Evolutionary conservation across 768 basidiomycete genomes (phyloP), one percentile per base, ranked within the genome.

Genomic region (Pleurotus ostreatus): DNA sequence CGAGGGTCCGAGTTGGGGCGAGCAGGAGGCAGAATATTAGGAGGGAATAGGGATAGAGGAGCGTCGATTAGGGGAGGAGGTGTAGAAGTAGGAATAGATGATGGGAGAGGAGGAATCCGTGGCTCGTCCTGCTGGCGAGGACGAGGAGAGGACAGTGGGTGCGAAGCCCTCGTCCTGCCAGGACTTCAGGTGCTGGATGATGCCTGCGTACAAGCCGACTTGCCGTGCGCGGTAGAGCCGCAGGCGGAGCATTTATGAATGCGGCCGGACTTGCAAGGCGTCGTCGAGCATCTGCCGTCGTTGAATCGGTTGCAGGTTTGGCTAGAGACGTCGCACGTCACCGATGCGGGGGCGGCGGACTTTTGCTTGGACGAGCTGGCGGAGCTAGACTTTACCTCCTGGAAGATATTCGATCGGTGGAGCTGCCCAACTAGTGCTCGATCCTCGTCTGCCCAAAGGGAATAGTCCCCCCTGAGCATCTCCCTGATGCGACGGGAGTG

Each of bases 1-100:
- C 59, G 59, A 9, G 61, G 61, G 43, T 62, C 48, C 4, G 61
- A 46, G 41, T 62, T 62, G 0, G 61, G 61, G 12, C 58, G 56
- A 7, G 57, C 44, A 3, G 61, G 59, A 11, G 61, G 59, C 4
- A 37, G 18, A n/a, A 16, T 39, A 2, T 18, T 11, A 13, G 61
- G 59, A n/a, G 59, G 59, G 30, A 60, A 62, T 13, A 58, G 4
- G 52, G 18, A 44, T 56, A 23, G 55, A 59, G 55, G 57, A 63
- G 2, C 63, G 65, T 0, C 11, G 41, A 20, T 15, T 43, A 20
- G 41, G 41, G 25, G 22, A 25, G 26, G 25, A n/a, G 13, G 26
- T 30, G 37, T 34, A 26, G 26, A 49, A 43, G 41, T 43, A 20
- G 47, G 47, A 26, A 26, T 26, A 26, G 26, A 8, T 26, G 26